phyloP scores from a whole-genome alignment of 2,329 filamentous ascomycete species.

The Fusarium nurragi region DNA sequence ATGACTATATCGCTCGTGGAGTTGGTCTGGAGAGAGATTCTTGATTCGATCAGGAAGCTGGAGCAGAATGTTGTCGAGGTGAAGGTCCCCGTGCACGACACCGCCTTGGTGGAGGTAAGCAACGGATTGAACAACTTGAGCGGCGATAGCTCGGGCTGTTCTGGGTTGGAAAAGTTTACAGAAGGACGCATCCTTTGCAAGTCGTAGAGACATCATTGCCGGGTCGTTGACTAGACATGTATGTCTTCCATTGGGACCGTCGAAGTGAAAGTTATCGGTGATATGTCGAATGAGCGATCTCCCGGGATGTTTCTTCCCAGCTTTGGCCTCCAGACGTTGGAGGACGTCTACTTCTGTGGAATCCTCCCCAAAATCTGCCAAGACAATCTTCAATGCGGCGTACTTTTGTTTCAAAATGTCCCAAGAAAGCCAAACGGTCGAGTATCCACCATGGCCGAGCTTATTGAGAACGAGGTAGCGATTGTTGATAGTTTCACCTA shows the following conservation, averaged over 20 bases:
- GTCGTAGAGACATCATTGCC: slow-evolving; percentile 38
- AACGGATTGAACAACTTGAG: slow-evolving; percentile 32
- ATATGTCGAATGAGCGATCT: slow-evolving; percentile 32
- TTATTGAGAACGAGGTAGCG: slow-evolving; percentile 41
- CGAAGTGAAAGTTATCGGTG: slow-evolving; percentile 34
- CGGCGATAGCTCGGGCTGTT: slow-evolving; percentile 37
- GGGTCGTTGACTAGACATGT: slow-evolving; percentile 38
- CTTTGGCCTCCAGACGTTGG: slow-evolving; percentile 22
- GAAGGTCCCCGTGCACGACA: slow-evolving; percentile 38
- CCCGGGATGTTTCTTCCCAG: slow-evolving; percentile 27
- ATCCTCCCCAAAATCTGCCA: slow-evolving; percentile 38
- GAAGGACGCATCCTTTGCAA: slow-evolving; percentile 35
- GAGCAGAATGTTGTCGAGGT: slow-evolving; percentile 36
- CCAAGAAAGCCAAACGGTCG: slow-evolving; percentile 42
- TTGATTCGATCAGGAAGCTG: slow-evolving; percentile 35
- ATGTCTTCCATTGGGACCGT: slow-evolving; percentile 37
- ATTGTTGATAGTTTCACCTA: slow-evolving; percentile 38
- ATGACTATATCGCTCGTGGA: slow-evolving; percentile 24
- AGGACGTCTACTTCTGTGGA: slow-evolving; percentile 33
- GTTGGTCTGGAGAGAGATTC: slow-evolving; percentile 22
- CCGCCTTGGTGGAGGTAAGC: slow-evolving; percentile 36
- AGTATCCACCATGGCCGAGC: slow-evolving; percentile 40
- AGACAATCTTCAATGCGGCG: slow-evolving; percentile 36
- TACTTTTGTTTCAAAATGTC: slow-evolving; percentile 37
- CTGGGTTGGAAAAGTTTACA: slow-evolving; percentile 28